Percentiles rank a stretch among this genome's conserved stretches.
Evolutionary conservation across 2,329 filamentous ascomycete species (phyloP).

Genomic region (Talaromyces sp.): DNA sequence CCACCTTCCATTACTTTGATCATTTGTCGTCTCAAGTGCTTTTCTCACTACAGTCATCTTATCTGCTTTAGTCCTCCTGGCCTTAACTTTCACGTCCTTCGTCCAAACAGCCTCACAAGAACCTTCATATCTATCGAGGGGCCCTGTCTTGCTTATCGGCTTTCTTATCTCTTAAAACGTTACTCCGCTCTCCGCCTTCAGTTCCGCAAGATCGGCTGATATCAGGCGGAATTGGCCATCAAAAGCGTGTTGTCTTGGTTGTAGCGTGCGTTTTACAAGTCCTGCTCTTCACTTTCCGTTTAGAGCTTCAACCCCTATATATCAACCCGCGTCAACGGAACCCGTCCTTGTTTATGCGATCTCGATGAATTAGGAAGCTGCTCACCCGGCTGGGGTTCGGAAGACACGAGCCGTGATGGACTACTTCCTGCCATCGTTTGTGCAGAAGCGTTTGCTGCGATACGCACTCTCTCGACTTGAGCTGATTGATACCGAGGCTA

Average conservation of each 20-base stretch:
- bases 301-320: background rate
- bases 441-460: constrained; percentile 84
- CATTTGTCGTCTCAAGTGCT: background rate
- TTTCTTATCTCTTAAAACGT: constrained; percentile 2
- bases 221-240: background rate
- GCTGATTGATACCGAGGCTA: constrained; percentile 78
- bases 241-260: background rate
- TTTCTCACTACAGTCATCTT: no score
- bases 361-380: constrained; percentile 6
- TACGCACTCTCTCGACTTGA: constrained; percentile 81
- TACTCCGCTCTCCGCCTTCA: constrained; percentile 12
- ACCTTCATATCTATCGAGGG: background rate
- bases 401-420: constrained; percentile 54
- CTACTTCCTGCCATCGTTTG: constrained; percentile 68
- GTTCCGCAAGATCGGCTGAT: background rate
- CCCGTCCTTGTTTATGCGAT: background rate
- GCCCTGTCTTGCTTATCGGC: constrained; percentile 2
- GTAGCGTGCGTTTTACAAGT: background rate
- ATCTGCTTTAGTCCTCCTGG: background rate
- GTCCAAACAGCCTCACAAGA: background rate
- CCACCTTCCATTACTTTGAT: background rate
- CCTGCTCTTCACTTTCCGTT: background rate
- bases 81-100: background rate
- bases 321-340: background rate
- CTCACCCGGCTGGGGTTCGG: constrained; percentile 32